Evolutionary conservation across 2,329 filamentous ascomycete genomes (phyloP).

Genomic region (Aspergillus quadrilineatus): DNA sequence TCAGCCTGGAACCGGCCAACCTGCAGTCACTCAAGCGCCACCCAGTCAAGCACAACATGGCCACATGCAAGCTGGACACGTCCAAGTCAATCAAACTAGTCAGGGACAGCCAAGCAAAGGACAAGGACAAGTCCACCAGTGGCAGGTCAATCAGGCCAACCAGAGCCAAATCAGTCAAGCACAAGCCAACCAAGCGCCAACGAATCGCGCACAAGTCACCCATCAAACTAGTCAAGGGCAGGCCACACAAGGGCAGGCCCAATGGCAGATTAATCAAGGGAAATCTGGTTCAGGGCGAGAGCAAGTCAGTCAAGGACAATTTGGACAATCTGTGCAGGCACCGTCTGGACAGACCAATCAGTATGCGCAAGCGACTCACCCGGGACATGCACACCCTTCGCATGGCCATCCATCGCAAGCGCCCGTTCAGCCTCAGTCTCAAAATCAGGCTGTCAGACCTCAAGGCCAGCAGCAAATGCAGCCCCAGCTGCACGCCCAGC

Average conservation of each 20-base stretch:
- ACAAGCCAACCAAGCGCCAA: background rate
- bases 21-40: background rate
- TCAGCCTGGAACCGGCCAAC: background rate
- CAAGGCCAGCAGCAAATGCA: conserved; percentile 1
- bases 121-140: background rate
- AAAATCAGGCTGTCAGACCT: conserved; percentile 7
- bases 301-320: background rate
- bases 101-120: background rate
- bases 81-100: background rate
- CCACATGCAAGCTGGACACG: too few species aligned
- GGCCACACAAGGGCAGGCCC: background rate
- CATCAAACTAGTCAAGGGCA: background rate
- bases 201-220: background rate
- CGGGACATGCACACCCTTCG: background rate
- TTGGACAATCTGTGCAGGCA: background rate
- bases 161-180: background rate
- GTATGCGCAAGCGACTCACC: conserved; percentile 3
- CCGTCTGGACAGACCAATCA: background rate
- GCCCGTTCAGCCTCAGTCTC: background rate
- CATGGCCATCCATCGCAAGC: background rate
- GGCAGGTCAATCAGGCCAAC: background rate
- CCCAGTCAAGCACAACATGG: background rate
- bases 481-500: background rate
- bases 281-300: background rate
- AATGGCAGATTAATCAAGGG: background rate